Evolutionary conservation across 2,329 filamentous ascomycete species (phyloP), one percentile per base, ranked within the genome.

Genomic region (Amauroascus niger): DNA sequence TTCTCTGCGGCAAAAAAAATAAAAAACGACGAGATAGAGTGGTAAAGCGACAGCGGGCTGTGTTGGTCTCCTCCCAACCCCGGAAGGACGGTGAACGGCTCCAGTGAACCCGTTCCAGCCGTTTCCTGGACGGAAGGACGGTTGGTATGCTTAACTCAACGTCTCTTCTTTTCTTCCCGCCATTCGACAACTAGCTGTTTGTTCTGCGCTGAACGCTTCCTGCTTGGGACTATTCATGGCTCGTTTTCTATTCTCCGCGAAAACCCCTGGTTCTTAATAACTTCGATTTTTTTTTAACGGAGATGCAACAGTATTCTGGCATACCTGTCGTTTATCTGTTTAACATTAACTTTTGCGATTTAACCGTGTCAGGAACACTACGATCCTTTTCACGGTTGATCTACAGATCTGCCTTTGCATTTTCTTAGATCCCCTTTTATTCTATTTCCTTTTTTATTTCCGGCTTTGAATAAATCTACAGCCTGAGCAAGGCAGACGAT

Each of bases 401-500:
- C 47, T 13, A 32, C 47, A 37, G 14, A 49, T 33, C 47, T 28
- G 47, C 33, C 28, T 5, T 16, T 20, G 16, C 46, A 14, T 16
- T 49, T 40, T 20, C 37, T 40, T 40, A 35, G 33, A 35, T 35
- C 33, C n/a, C 28, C 4, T 14, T 35, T 13, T 35, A 13, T 8
- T 35, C n/a, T n/a, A n/a, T 39, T 39, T 18, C 14, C 6, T 39
- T 18, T 39, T 18, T 39, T 11, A 13, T 35, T 14, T 35, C 13
- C 6, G 3, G 32, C 32, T 20, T 40, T 37, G 5, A 3, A 18
- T 40, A 18, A 11, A 6, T 35, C 13, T 35, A 13, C 26, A 16
- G 35, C 35, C 35, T 18, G 35, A 39, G 35, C 16, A 2, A 5
- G 33, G 24, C 35, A 37, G 22, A 53, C 24, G 24, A 58, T 55